A percentile compares a stretch with the other conserved stretches of the same genome.
Conservation (phyloP, 2,329 filamentous ascomycete genomes). For the Aspergillus ochraceus region DNA sequence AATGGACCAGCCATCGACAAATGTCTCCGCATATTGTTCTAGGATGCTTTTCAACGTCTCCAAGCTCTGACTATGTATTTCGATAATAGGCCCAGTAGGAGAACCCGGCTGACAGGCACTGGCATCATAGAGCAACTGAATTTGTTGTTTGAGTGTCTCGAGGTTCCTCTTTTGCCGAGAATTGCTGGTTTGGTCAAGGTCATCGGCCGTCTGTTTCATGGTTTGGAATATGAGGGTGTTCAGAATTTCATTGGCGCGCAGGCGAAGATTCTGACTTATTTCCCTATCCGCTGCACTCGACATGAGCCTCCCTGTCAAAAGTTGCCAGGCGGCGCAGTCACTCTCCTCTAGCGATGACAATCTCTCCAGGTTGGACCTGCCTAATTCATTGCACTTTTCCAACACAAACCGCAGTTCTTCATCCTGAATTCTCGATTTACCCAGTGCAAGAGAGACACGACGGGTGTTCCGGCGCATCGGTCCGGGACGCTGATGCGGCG, state of each 20-base stretch:
- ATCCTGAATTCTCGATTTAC: slow-evolving; percentile 43
- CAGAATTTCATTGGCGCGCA: slow-evolving; percentile 63
- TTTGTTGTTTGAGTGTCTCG: slow-evolving; percentile 62
- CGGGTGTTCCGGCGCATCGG: slow-evolving; percentile 39
- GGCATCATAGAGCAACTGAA: slow-evolving; percentile 58
- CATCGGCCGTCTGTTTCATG: slow-evolving; percentile 39
- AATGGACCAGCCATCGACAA: slow-evolving; percentile 80
- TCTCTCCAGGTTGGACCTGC: slow-evolving; percentile 72
- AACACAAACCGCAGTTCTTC: slow-evolving; percentile 58
- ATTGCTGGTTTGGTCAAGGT: slow-evolving; percentile 51
- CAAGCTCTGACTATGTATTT: slow-evolving; percentile 77
- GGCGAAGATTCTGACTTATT: slow-evolving; percentile 40
- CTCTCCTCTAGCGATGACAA: slow-evolving; percentile 65
- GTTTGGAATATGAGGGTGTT: slow-evolving; percentile 45
- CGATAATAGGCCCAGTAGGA: slow-evolving; percentile 65
- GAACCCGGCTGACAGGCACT: slow-evolving; percentile 57
- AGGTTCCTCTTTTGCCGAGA: slow-evolving; percentile 72
- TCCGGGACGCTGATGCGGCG: slow-evolving; percentile 27
- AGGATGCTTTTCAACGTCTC: slow-evolving; percentile 80
- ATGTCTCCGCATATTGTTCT: slow-evolving; percentile 82
- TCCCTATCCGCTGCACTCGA: slow-evolving; percentile 42
- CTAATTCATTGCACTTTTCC: slow-evolving; percentile 71
- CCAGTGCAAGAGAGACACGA: slow-evolving; percentile 42
- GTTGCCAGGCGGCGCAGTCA: slow-evolving; percentile 72
- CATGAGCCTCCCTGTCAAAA: slow-evolving; percentile 59